phyloP scores from a whole-genome alignment of 129 eudicot species.

The Saposhnikovia divaricata region DNA sequence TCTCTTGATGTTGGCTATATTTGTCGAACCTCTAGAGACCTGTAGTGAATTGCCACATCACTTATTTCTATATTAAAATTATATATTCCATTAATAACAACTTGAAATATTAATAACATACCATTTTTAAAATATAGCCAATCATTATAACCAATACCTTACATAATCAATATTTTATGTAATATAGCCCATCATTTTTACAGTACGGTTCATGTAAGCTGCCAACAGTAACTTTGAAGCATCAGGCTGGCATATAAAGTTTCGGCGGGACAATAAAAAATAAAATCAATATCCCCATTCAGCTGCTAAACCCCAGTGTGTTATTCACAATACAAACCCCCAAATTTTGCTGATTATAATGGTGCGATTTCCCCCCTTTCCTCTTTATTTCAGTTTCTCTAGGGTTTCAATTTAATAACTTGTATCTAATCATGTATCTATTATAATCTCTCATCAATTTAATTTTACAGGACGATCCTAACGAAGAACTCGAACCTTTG shows the following conservation, averaged over 20 bases:
- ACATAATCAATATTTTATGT: too few species aligned
- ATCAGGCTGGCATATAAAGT: neutral
- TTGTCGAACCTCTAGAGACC: too few species aligned
- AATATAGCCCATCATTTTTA: too few species aligned
- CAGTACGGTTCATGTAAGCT: neutral
- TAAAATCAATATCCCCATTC: neutral
- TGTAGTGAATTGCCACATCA: too few species aligned
- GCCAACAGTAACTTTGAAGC: neutral
- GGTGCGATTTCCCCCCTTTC: neutral
- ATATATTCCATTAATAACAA: too few species aligned
- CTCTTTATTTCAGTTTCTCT: neutral
- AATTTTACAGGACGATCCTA: constrained; percentile 36
- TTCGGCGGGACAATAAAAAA: neutral
- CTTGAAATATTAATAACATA: too few species aligned
- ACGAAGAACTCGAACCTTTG: constrained; percentile 78
- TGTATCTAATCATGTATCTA: neutral
- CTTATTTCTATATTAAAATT: too few species aligned
- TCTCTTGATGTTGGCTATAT: too few species aligned
- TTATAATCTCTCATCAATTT: neutral
- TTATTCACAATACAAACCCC: neutral
- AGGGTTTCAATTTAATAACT: constrained; percentile 23
- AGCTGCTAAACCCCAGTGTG: neutral
- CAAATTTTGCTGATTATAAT: neutral
- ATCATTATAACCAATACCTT: too few species aligned
- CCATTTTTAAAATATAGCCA: too few species aligned